Evolutionary conservation across 768 basidiomycete species (phyloP).

Genomic region (Chalciporus pseudorubinellus): DNA sequence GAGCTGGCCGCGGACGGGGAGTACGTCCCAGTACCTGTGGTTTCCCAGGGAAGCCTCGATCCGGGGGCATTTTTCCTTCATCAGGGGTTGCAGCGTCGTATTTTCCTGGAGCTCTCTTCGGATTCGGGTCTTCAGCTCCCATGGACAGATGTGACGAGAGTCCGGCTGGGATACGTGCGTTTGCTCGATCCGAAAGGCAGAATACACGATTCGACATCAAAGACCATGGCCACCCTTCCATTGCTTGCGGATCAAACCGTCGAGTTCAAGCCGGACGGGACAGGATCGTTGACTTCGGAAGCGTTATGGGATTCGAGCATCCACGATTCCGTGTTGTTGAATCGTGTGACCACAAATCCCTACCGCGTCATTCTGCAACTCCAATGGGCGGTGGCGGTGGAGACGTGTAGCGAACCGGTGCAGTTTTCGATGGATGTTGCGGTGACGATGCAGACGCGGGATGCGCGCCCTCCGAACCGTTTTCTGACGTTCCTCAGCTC

Average conservation of each 20-base stretch:
- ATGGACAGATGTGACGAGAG: conserved; percentile 76
- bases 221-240: conserved; percentile 67
- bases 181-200: conserved; percentile 82
- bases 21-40: conserved; percentile 80
- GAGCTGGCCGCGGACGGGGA: conserved; percentile 85
- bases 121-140: conserved; percentile 88
- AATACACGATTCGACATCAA: conserved; percentile 73
- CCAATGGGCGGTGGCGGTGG: conserved; percentile 76
- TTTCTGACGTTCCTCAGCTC: conserved; percentile 75
- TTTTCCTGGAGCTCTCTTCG: conserved; percentile 74
- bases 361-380: conserved; percentile 82
- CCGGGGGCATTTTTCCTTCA: conserved; percentile 85
- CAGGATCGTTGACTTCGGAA: conserved; percentile 62
- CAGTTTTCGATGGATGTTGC: conserved; percentile 87
- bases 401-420: conserved; percentile 81
- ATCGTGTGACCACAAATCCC: conserved; percentile 74
- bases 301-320: conserved; percentile 93
- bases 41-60: conserved; percentile 72
- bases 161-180: conserved; percentile 81
- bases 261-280: conserved; percentile 83
- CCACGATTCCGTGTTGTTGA: conserved; percentile 82
- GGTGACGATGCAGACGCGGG: conserved; percentile 78
- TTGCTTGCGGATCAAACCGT: conserved; percentile 68
- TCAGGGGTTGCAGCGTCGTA: conserved; percentile 88
- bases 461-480: conserved; percentile 79